Evolutionary conservation across 2,329 filamentous ascomycete genomes (phyloP).

Genomic region (Colletotrichum musicola): DNA sequence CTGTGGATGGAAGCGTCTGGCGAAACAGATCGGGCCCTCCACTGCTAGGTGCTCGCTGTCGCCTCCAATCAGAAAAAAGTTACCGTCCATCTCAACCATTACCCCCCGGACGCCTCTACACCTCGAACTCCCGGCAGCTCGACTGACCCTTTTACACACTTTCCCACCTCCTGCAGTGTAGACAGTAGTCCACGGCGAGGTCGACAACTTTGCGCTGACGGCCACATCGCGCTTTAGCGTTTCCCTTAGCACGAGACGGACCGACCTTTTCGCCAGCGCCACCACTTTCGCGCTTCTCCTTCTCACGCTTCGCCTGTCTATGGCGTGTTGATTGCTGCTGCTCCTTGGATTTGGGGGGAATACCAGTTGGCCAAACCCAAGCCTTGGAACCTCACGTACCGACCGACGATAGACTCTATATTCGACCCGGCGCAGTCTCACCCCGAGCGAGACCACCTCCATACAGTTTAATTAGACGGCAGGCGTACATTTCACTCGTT

Average conservation of each 20-base stretch:
- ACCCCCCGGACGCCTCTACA: slow-evolving; percentile 29
- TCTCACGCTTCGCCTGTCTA: slow-evolving; percentile 16
- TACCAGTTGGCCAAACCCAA: slow-evolving; percentile 17
- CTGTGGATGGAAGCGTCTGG: slow-evolving; percentile 17
- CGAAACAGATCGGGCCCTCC: slow-evolving; percentile 22
- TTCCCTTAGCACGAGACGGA: slow-evolving; percentile 33
- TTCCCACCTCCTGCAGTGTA: slow-evolving; percentile 9
- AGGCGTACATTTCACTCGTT: slow-evolving; percentile 25
- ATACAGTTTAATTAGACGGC: slow-evolving; percentile 16
- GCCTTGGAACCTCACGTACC: background rate
- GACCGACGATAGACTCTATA: slow-evolving; percentile 6
- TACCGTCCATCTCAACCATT: slow-evolving; percentile 34
- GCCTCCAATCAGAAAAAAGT: slow-evolving; percentile 35
- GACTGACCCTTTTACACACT: slow-evolving; percentile 18
- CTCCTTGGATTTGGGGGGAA: slow-evolving; percentile 30
- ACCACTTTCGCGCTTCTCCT: slow-evolving; percentile 31
- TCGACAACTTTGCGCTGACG: slow-evolving; percentile 36
- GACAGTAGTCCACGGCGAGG: background rate
- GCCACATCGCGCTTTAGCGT: slow-evolving; percentile 33
- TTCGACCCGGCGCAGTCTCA: slow-evolving; percentile 2
- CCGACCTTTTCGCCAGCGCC: slow-evolving; percentile 33
- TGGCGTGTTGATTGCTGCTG: slow-evolving; percentile 35
- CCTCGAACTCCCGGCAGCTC: slow-evolving; percentile 30
- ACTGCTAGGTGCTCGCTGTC: background rate
- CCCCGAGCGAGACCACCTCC: slow-evolving; percentile 1